Evolutionary conservation across 129 eudicot species (phyloP), one percentile per base, ranked within the genome.

Genomic region (Artemisia tridentata): DNA sequence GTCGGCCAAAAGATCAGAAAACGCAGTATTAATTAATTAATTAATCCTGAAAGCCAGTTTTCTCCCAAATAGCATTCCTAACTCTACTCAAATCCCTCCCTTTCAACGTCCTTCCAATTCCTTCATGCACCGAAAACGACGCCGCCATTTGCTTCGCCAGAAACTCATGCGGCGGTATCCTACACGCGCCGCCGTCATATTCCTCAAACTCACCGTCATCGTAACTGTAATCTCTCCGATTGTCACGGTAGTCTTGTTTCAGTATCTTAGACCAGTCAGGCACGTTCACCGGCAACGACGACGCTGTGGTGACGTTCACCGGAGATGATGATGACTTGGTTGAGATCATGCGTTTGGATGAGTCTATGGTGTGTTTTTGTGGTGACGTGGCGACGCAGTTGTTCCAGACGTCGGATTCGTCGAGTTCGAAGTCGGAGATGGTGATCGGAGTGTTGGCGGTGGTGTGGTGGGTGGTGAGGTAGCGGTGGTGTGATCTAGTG

Each of bases 61-160:
- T 88, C 80, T 82, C 90, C 92, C 92, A 91, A 80, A 91, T 82
- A 15, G 97, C 95, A 68, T 90, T 87, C 50, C 97, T 75, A 17
- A 90, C 95, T 77, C 83, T 79, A 77, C 95, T 87, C 71, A 90
- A 88, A 85, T 90, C 97, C 55, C 97, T 68, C 16, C 97, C 97
- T 77, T 90, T 90, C 69, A 90, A 73, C 3, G 91, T 87, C 80
- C 96, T 80, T 75, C 96, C 96, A 23, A 87, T 68, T 47, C 96
- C 96, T 80, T 90, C 97, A 68, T 87, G 97, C 52, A 90, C 95
- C 23, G 97, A 90, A 27, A 74, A 77, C 71, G 76, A 70, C 1
- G 74, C 55, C 7, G 81, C 80, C 69, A 68, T 17, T 34, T 75
- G 80, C 25, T 48, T 75, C 65, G 81, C 81, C 77, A 78, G n/a